Evolutionary conservation across 768 basidiomycete genomes (phyloP), one percentile per base, ranked within the genome.

Genomic region (Paxillus ammoniavirescens): DNA sequence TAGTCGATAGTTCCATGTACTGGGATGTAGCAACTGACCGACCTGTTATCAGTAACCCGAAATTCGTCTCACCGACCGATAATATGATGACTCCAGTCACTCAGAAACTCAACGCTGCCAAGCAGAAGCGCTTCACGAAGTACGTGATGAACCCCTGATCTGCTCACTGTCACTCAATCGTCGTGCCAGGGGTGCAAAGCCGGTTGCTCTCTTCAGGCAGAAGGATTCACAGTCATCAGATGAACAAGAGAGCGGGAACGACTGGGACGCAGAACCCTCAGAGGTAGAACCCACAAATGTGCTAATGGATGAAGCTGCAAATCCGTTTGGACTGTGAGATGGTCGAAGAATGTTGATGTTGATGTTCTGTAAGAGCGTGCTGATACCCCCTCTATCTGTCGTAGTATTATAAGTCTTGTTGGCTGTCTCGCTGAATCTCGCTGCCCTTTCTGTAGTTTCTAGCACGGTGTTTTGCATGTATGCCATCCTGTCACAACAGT

Each of bases 51-150:
- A 93, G 93, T 69, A 97, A 97, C 69, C 88, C 91, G 18, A 83
- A 83, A 33, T 93, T 83, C 65, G 77, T 95, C 64, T 98, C 96
- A 15, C 96, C 96, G 2, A 97, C 96, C 8, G 96, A 99, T 71
- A 91, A 89, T 67, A 78, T 98, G 72, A 84, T 98, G 79, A 96
- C 93, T 2, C 96, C 96, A 3, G 85, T 84, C 68, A 91, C 94
- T 6, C 89, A 94, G 73, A 98, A 98, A 72, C 80, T 98, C 49
- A 88, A 78, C 47, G 90, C 89, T 15, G 88, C 89, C 3, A 95
- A 84, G 80, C 94, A 96, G 80, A 92, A 93, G 72, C 93, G 92
- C 64, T 98, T 97, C 67, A 76, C 71, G 54, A 97, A 93, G 96
- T 96, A 59, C 36, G 86, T 76, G 31, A 42, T 37, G 3, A 30